Evolutionary conservation across 1,139 yeast species (phyloP), one percentile per base, ranked within the genome.

Genomic region (Taphrina deformans): DNA sequence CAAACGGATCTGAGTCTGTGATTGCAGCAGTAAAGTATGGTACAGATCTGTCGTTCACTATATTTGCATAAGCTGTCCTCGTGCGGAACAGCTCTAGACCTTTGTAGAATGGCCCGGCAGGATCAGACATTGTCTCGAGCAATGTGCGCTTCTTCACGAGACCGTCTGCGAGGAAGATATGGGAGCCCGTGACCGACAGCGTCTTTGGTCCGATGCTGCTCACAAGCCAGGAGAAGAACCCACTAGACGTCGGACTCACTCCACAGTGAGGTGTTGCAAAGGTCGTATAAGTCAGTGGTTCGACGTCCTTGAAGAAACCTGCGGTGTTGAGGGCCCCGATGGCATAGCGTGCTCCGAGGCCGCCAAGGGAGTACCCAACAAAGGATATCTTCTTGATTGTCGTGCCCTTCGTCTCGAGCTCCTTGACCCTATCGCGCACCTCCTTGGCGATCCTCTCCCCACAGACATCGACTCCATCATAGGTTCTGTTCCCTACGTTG

Each of bases 221-320:
- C 63, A 88, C 77, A 0, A 83, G 61, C 14, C 73, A 71, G 65
- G 84, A 82, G 66, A 82, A 77, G 10, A 80, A 67, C 10, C 79
- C 75, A 10, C 77, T 75, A 18, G 68, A 67, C 64, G 77, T 78
- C 70, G 80, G 81, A 53, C 80, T 80, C 12, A 88, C 82, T 0
- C 97, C 97, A 6, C 89, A 78, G 76, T 92, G 97, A 0, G 98
- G 98, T 1, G 96, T 86, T 1, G 97, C 97, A 78, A 91, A 87
- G 0, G 96, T 88, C 16, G 91, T 81, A 72, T 87, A 78, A 16
- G 70, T 55, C 1, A 82, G 76, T 0, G 96, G 96, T 69, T 81
- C 77, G 18, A 89, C 82, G 1, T 71, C 72, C 1, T 84, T 81
- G 70, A 89, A 89, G 67, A 86, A 80, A 0, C 80, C 81, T 67